A percentile compares a stretch with the other conserved stretches of the same genome.
Evolutionary conservation across 306 rosid genomes (phyloP).

Genomic region (Astragalus glycyphyllos): DNA sequence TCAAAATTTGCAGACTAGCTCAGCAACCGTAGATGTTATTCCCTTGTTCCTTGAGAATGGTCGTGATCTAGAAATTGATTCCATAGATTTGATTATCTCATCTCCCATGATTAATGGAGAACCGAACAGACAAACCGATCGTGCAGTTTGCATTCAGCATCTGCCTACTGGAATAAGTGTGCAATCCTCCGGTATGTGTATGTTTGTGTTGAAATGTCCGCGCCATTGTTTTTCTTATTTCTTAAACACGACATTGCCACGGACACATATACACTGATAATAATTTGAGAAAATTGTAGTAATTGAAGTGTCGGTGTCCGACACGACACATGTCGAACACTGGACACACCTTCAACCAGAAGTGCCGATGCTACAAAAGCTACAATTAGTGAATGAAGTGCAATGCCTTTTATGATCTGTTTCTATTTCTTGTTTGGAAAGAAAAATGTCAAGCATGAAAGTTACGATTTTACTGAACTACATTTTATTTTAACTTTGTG

Average conservation of each 20-base stretch:
- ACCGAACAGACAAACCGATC: conserved; percentile 47
- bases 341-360: too few species aligned
- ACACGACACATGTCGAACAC: too few species aligned
- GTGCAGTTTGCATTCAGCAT: conserved; percentile 69
- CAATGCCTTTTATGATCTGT: too few species aligned
- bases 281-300: too few species aligned
- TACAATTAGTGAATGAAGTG: too few species aligned
- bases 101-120: conserved; percentile 50
- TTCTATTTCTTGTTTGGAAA: too few species aligned
- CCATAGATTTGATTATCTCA: conserved; percentile 57
- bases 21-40: conserved; percentile 72
- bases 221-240: background rate
- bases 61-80: conserved; percentile 56
- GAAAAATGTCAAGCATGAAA: background rate
- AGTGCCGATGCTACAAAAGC: too few species aligned
- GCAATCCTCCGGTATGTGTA: conserved; percentile 67
- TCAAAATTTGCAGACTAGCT: conserved; percentile 59
- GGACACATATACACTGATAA: too few species aligned
- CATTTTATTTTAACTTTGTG: conserved; percentile 33
- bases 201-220: conserved; percentile 3
- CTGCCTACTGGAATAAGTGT: conserved; percentile 67
- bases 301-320: too few species aligned
- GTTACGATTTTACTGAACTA: background rate
- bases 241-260: background rate
- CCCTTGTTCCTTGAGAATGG: conserved; percentile 67